Conservation (phyloP, 345 rosid species). For the Corchorus capsularis region DNA sequence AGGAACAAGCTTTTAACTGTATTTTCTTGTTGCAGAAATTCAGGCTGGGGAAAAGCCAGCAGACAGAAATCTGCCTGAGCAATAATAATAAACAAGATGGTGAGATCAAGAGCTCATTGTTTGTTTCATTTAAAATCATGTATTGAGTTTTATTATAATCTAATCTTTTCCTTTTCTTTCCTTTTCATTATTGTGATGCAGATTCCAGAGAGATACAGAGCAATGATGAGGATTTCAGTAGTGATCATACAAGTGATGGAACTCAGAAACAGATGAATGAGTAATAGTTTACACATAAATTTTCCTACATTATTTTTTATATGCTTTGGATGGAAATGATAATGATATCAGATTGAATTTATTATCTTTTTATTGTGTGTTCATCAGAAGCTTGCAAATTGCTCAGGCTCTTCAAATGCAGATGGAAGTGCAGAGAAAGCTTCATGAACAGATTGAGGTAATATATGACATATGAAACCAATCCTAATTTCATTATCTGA, state of each 20-base stretch:
- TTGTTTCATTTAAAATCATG: neutral
- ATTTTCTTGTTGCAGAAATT: conserved; percentile 59
- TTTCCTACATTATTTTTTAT: conserved; percentile 4
- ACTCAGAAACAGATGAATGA: conserved; percentile 45
- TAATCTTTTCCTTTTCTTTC: neutral
- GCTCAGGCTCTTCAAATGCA: conserved; percentile 85
- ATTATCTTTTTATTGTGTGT: conserved; percentile 26
- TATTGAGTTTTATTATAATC: neutral
- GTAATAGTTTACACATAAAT: conserved; percentile 44
- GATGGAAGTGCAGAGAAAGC: conserved; percentile 91
- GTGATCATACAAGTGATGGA: conserved; percentile 39
- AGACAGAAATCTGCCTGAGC: conserved; percentile 37
- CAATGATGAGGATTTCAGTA: conserved; percentile 28
- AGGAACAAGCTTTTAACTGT: neutral
- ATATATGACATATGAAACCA: conserved; percentile 11
- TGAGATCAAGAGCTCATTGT: conserved; percentile 9
- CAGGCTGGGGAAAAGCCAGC: conserved; percentile 86
- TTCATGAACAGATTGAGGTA: conserved; percentile 95
- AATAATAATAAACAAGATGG: conserved; percentile 41
- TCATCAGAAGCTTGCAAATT: conserved; percentile 65
- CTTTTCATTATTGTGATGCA: conserved; percentile 27
- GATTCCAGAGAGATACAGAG: conserved; percentile 51
- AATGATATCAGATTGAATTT: neutral
- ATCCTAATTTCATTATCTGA: neutral
- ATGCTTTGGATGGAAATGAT: conserved; percentile 13